Conservation (phyloP, 2,329 filamentous ascomycete species). For the Colletotrichum theobromicola region DNA sequence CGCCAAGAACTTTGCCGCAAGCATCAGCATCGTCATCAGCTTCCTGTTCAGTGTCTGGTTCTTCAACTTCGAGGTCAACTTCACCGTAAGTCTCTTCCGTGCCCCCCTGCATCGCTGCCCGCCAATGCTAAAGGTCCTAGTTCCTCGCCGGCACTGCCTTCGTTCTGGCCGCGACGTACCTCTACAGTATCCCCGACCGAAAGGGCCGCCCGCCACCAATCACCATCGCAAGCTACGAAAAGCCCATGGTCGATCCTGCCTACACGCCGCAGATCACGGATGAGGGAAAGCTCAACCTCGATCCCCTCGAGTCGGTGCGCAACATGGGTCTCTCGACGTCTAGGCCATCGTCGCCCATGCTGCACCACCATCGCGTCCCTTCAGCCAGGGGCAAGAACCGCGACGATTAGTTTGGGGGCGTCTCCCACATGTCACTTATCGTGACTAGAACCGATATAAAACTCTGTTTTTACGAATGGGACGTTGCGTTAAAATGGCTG, state of each 20-base stretch:
- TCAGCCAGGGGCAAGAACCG: constrained; percentile 21
- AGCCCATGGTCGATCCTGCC: constrained; percentile 63
- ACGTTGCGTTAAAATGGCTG: not conserved
- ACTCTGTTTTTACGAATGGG: not conserved
- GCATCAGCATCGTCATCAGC: constrained; percentile 88
- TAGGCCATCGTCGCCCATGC: constrained; percentile 51
- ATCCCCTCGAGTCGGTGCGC: constrained; percentile 45
- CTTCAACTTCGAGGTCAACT: constrained; percentile 79
- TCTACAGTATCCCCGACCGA: constrained; percentile 76
- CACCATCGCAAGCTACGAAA: constrained; percentile 77
- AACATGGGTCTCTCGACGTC: constrained; percentile 48
- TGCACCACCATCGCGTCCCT: constrained; percentile 28
- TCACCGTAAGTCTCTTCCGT: constrained; percentile 65
- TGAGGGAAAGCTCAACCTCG: constrained; percentile 37
- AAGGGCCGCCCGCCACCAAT: constrained; percentile 69
- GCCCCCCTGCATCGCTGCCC: not conserved
- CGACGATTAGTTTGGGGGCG: constrained; percentile 9
- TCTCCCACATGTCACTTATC: not conserved
- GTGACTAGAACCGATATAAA: not conserved
- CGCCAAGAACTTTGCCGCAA: constrained; percentile 91
- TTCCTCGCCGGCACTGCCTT: constrained; percentile 81
- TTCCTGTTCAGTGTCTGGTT: constrained; percentile 85
- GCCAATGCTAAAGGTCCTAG: constrained; percentile 47
- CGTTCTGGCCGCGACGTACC: constrained; percentile 82
- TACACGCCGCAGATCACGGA: constrained; percentile 43